phyloP scores from a whole-genome alignment of 148 eudicot species.

The Chenopodium formosanum region DNA sequence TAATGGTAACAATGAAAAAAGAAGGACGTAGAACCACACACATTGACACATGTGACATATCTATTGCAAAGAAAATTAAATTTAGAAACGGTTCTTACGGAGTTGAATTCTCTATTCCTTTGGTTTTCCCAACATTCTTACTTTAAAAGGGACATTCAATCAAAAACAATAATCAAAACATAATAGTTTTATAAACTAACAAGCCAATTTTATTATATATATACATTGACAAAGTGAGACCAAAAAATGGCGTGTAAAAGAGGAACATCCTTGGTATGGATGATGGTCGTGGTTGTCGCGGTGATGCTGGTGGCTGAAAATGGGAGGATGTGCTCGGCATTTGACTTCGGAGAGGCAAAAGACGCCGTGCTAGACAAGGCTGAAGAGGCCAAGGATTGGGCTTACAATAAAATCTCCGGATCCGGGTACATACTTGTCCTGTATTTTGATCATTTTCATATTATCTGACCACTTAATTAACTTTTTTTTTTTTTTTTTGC shows the following conservation, averaged over 20 bases:
- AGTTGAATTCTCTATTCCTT: slow-evolving; percentile 20
- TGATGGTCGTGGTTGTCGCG: slow-evolving; percentile 11
- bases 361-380: neutral
- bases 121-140: neutral
- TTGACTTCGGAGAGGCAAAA: neutral
- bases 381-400: slow-evolving; percentile 19
- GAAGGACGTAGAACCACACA: neutral
- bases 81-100: neutral
- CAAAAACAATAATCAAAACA: neutral
- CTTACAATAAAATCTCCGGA: slow-evolving; percentile 11
- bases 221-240: neutral
- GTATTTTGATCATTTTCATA: too few relatives aligned
- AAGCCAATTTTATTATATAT: neutral
- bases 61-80: neutral
- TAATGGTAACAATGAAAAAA: neutral
- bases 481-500: too few relatives aligned
- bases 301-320: slow-evolving; percentile 17
- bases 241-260: slow-evolving; percentile 9
- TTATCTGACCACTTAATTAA: neutral
- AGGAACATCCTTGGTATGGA: slow-evolving; percentile 12
- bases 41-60: neutral
- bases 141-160: neutral
- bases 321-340: slow-evolving; percentile 16
- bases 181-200: neutral
- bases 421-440: neutral